phyloP scores from a whole-genome alignment of 1,284 basidiomycete genomes.

The Apiotrichum sp. region DNA sequence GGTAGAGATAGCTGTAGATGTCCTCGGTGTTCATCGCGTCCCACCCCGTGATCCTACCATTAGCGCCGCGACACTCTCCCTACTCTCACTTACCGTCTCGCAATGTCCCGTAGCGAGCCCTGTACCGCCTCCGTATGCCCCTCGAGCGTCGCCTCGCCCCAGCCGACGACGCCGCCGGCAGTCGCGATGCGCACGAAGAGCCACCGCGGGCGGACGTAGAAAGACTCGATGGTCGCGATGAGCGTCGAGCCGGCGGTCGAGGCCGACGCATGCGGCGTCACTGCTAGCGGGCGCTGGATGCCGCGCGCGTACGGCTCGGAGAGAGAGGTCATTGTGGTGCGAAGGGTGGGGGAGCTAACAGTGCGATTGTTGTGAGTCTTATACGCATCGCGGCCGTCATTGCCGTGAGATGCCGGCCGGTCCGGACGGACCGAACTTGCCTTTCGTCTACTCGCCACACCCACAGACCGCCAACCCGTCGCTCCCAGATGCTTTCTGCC shows the following conservation, averaged over 20 bases:
- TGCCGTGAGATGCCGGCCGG: no score
- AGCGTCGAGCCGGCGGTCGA: conserved; percentile 20
- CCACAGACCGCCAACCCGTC: no score
- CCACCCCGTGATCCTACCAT: conserved; percentile 49
- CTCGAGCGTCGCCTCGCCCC: conserved; percentile 51
- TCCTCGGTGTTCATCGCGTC: conserved; percentile 66
- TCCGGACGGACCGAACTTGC: no score
- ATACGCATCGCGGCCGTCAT: no score
- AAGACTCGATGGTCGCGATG: conserved; percentile 49
- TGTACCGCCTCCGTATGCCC: conserved; percentile 66
- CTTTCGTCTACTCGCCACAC: no score
- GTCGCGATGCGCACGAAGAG: conserved; percentile 69
- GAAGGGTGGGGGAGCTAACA: no score
- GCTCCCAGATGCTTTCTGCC: no score
- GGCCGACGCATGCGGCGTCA: conserved; percentile 25
- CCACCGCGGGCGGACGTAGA: conserved; percentile 69
- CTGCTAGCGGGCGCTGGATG: conserved; percentile 25
- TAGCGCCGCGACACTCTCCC: not conserved
- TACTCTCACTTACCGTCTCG: conserved; percentile 49
- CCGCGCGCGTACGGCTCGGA: conserved; percentile 38
- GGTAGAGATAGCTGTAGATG: conserved; percentile 53
- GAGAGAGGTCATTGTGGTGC: no score
- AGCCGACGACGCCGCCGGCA: conserved; percentile 61
- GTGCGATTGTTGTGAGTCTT: no score
- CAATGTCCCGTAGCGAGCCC: conserved; percentile 61